Base-by-base conservation (phyloP, 2,329 filamentous ascomycete species). In the Dactylellina drechsleri region DNA sequence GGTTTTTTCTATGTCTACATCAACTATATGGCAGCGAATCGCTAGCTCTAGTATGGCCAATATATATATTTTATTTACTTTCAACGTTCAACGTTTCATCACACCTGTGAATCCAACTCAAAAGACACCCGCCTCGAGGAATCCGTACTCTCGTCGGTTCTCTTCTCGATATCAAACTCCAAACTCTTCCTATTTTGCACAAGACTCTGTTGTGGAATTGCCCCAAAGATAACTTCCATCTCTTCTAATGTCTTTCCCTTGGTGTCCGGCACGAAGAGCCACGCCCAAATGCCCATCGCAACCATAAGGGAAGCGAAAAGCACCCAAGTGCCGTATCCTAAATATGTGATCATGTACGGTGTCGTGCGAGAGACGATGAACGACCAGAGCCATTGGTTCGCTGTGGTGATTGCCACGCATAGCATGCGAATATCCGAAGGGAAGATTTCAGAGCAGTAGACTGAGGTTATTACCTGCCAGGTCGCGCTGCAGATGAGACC, bases 301-400 rank as follows among this genome's bases (percentile, higher is more conserved):
- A 79, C 88, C 85, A 81, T 88, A 88, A 81, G 91, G 90, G 68
- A 82, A 84, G n/a, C 88, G 86, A 81, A 90, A 23, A 64, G 49
- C 49, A 49, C 43, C 31, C 64, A 75, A 1, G 50, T 66, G 1
- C 71, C 71, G 12, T 49, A 61, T 41, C 49, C 61, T 76, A 81
- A 81, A 78, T 78, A 84, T 81, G 85, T 85, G 77, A 86, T 87
- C 89, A 92, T 91, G 60, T 86, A 88, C 0, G 89, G 87, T 2
- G 89, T 88, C 40, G 88, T 67, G 70, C 88, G 83, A 1, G 90
- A 89, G 66, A 92, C 88, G 12, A 91, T 86, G 76, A 92, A 90
- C 80, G 92, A 92, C 81, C 92, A 91, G 6, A 92, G 81, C 89
- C 89, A 91, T 79, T 92, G 89, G 0, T 88, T 90, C 0, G 87